Percentiles rank a stretch among this genome's conserved stretches.
Conservation (phyloP, 441 rosid genomes). For the Arabidopsis lyrata region DNA sequence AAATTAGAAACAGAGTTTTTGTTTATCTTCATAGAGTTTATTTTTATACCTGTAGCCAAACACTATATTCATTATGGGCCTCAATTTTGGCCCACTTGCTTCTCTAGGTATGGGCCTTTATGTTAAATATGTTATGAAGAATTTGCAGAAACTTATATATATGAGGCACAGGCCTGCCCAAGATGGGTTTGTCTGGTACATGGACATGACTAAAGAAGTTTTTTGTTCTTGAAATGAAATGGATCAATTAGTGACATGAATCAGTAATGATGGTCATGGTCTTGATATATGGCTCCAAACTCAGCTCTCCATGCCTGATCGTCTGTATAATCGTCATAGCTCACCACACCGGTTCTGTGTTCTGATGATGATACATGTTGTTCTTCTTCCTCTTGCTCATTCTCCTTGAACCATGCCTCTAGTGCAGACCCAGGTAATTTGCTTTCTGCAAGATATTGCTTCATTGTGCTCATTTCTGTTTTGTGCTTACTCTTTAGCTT, state of each 20-base stretch:
- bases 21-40: slow-evolving; percentile 13
- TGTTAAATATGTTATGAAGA: too few species aligned
- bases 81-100: not conserved
- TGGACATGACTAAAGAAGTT: not conserved
- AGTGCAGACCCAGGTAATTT: slow-evolving; percentile 86
- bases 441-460: slow-evolving; percentile 92
- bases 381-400: slow-evolving; percentile 54
- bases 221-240: slow-evolving; percentile 23
- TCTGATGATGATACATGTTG: slow-evolving; percentile 42
- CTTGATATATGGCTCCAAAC: slow-evolving; percentile 90
- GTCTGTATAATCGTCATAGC: slow-evolving; percentile 44
- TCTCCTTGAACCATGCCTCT: slow-evolving; percentile 47
- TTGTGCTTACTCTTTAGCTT: slow-evolving; percentile 87
- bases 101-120: too few species aligned
- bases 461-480: slow-evolving; percentile 94
- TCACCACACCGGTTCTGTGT: slow-evolving; percentile 36
- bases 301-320: slow-evolving; percentile 93
- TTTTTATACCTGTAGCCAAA: slow-evolving; percentile 24
- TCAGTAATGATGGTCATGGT: slow-evolving; percentile 54
- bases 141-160: too few species aligned
- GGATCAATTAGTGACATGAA: not conserved
- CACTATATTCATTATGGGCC: slow-evolving; percentile 13
- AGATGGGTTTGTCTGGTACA: slow-evolving; percentile 42
- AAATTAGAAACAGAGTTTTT: not conserved
- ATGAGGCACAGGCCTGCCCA: slow-evolving; percentile 15